Percentiles rank a stretch among this genome's conserved stretches.
phyloP scores from a whole-genome alignment of 495 filamentous ascomycete genomes.

The Hyaloscypha bicolor region DNA sequence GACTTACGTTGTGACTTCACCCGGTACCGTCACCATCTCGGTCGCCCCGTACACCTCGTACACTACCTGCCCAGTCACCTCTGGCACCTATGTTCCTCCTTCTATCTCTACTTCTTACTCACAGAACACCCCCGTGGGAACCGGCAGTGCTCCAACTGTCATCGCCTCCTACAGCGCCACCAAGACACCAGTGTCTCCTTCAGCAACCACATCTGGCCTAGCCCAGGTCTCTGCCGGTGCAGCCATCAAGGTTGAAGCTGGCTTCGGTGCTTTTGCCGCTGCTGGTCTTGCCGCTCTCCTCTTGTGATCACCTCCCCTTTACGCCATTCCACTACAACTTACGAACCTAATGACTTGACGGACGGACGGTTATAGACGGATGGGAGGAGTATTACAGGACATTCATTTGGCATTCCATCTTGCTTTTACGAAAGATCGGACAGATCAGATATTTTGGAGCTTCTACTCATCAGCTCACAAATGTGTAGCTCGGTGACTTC shows the following conservation, averaged over 20 bases:
- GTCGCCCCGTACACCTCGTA: neutral
- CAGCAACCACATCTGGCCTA: constrained; percentile 27
- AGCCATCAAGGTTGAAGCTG: constrained; percentile 48
- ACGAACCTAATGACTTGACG: constrained; percentile 22
- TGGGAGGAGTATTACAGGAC: constrained; percentile 7
- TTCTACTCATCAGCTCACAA: constrained; percentile 21
- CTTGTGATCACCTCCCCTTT: constrained; percentile 48
- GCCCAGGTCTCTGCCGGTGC: constrained; percentile 36
- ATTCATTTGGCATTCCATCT: constrained; percentile 23
- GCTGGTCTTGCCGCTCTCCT: constrained; percentile 62
- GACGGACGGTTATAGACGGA: constrained; percentile 15
- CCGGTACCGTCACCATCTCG: constrained; percentile 16
- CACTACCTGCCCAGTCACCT: constrained; percentile 9
- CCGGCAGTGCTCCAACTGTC: constrained; percentile 14
- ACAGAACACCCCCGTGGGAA: neutral
- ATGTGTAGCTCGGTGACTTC: constrained; percentile 24
- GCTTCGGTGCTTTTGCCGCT: constrained; percentile 57
- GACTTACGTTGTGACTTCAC: constrained; percentile 28
- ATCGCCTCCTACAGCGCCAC: constrained; percentile 13
- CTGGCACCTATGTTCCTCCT: constrained; percentile 9
- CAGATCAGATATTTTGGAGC: constrained; percentile 26
- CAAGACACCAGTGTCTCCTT: constrained; percentile 13
- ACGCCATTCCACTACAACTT: constrained; percentile 1
- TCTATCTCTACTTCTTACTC: neutral
- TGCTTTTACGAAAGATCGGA: constrained; percentile 9